Evolutionary conservation across 176 grass and related monocot species (phyloP), one percentile per base, ranked within the genome.

Genomic region (Carex littledalei): DNA sequence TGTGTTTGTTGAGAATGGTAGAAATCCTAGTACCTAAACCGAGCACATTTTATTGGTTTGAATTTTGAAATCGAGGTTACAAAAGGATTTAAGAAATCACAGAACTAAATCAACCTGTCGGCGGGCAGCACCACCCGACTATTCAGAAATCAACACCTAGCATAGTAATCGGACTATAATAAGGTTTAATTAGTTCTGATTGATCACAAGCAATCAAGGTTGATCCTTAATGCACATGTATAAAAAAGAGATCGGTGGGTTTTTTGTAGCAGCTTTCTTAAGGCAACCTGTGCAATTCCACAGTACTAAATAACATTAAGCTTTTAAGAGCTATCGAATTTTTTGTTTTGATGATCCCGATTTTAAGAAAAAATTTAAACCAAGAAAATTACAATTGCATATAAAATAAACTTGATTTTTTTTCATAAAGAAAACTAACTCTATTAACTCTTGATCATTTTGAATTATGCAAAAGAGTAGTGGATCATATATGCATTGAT

Each of bases 101-200:
- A 41, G 20, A 53, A 67, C 45, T 49, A 65, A 83, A 83, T 83
- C 37, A 83, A 67, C 61, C 21, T 83, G 80, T 83, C 18, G 80
- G 80, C 62, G 20, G 80, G 20, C 21, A 6, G 80, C 58, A 83
- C 39, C 60, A 82, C 11, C 17, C 20, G 5, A 3, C 41, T 68
- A 54, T 83, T 63, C 41, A 67, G 81, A 52, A 14, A 83, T 45
- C 13, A 83, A 83, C 81, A 83, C 81, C 35, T 83, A 52, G 58
- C 81, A 83, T 32, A 45, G 5, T 34, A 2, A 69, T 52, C 64
- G 3, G 11, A 83, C 13, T 67, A 29, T 67, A 47, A 47, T 63
- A 47, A 47, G 60, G 5, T 43, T 45, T 63, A 63, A 45, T 83
- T 67, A 83, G 41, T 18, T n/a, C 1, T 37, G 35, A 57, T 67